These are phyloP conservation scores for Lachnellula occidentalis DNA, from an alignment of 2,329 filamentous ascomycete genomes.

Conservation along the genomic window DNA sequence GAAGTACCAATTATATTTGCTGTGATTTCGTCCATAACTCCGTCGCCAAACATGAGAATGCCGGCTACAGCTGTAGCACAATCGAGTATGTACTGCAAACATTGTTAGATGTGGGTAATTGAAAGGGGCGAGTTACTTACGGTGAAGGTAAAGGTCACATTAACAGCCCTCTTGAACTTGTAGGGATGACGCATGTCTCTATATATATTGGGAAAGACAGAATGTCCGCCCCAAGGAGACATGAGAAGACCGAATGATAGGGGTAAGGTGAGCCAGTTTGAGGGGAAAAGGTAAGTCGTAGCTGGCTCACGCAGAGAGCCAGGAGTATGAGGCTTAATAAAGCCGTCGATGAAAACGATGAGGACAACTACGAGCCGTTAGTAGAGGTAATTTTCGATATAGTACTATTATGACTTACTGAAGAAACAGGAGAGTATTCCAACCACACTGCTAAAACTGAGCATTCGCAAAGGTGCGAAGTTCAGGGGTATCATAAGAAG, in stretches of 20 bases:
- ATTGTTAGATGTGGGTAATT: background rate
- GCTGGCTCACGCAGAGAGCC: slow-evolving; percentile 81
- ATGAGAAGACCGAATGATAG: slow-evolving; percentile 87
- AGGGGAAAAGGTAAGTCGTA: slow-evolving; percentile 73
- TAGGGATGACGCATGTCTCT: slow-evolving; percentile 69
- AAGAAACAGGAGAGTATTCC: slow-evolving; percentile 87
- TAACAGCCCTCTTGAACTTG: slow-evolving; percentile 65
- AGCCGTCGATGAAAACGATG: slow-evolving; percentile 78
- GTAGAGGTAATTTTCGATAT: slow-evolving; percentile 3
- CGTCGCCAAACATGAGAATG: slow-evolving; percentile 90
- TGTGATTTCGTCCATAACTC: slow-evolving; percentile 83
- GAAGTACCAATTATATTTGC: slow-evolving; percentile 74
- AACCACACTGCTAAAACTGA: slow-evolving; percentile 87
- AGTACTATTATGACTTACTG: slow-evolving; percentile 55
- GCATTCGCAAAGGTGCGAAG: slow-evolving; percentile 73
- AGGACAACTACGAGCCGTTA: slow-evolving; percentile 60
- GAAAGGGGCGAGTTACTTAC: slow-evolving; percentile 45
- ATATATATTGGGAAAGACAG: slow-evolving; percentile 80
- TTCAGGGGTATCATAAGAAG: slow-evolving; percentile 73
- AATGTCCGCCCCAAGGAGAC: slow-evolving; percentile 64
- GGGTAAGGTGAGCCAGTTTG: slow-evolving; percentile 78
- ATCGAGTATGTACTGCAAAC: slow-evolving; percentile 66
- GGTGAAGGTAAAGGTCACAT: slow-evolving; percentile 79
- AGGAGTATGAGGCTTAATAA: slow-evolving; percentile 71
- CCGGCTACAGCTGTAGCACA: slow-evolving; percentile 76